Percentiles rank a stretch among this genome's conserved stretches.
phyloP scores from a whole-genome alignment of 2,329 filamentous ascomycete genomes.

The Xylaria sp. region DNA sequence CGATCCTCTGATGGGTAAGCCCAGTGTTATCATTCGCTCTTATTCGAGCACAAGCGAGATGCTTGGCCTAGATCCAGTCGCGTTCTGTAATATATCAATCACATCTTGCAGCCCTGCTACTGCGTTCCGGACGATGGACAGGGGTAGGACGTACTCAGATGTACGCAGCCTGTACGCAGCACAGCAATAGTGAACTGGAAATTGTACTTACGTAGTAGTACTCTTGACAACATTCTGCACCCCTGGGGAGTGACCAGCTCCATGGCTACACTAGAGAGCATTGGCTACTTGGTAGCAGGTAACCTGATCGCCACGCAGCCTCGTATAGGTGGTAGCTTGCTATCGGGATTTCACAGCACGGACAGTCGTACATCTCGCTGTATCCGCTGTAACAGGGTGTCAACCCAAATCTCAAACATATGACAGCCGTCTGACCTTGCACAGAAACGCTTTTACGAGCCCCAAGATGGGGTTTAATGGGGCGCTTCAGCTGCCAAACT shows the following conservation, averaged over 20 bases:
- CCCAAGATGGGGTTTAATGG: slow-evolving; percentile 15
- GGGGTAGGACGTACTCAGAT: slow-evolving; percentile 30
- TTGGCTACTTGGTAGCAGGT: slow-evolving; percentile 2
- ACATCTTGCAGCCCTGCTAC: slow-evolving; percentile 37
- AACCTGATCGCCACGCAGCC: slow-evolving; percentile 12
- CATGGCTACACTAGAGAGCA: slow-evolving; percentile 4
- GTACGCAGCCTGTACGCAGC: slow-evolving; percentile 18
- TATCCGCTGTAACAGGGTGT: slow-evolving; percentile 17
- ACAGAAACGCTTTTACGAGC: slow-evolving; percentile 22
- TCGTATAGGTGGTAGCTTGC: slow-evolving; percentile 14
- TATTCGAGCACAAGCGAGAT: slow-evolving; percentile 40
- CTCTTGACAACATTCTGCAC: not conserved
- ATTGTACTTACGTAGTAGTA: too few species aligned
- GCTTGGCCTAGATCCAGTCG: slow-evolving; percentile 39
- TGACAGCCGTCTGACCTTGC: slow-evolving; percentile 13
- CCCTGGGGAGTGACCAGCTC: not conserved
- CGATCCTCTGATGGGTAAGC: slow-evolving; percentile 28
- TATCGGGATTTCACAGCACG: slow-evolving; percentile 13
- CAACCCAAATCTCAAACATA: slow-evolving; percentile 18
- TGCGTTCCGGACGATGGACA: slow-evolving; percentile 24
- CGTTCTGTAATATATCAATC: slow-evolving; percentile 36
- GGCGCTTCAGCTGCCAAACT: slow-evolving; percentile 46
- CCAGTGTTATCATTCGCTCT: slow-evolving; percentile 11
- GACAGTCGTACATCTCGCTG: slow-evolving; percentile 18
- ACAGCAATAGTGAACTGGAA: not conserved